These are phyloP conservation scores for Neofusicoccum ribis DNA, from an alignment of 2,329 filamentous ascomycete genomes.

Conservation along the genomic window DNA sequence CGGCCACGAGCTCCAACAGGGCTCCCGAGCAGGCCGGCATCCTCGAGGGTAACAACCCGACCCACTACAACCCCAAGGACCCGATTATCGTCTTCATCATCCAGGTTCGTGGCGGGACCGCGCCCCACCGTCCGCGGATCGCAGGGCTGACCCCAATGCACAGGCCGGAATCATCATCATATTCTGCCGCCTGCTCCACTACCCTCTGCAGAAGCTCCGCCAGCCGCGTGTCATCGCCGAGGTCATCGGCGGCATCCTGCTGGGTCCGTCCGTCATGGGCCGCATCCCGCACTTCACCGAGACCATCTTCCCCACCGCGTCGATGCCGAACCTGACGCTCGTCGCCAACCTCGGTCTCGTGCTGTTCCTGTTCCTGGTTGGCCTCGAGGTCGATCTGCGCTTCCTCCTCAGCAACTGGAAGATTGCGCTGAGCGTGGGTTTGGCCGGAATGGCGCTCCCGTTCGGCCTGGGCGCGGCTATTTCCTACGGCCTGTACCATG, in stretches of 20 bases:
- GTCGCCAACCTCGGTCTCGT: conserved; percentile 83
- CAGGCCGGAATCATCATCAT: conserved; percentile 73
- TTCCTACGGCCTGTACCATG: conserved; percentile 75
- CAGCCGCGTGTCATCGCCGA: conserved; percentile 84
- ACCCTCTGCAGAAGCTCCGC: conserved; percentile 72
- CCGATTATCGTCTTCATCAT: conserved; percentile 77
- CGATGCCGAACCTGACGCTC: conserved; percentile 73
- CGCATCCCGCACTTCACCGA: conserved; percentile 75
- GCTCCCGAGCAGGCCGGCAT: conserved; percentile 65
- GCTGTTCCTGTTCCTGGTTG: conserved; percentile 84
- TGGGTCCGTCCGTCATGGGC: conserved; percentile 87
- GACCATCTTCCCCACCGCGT: conserved; percentile 73
- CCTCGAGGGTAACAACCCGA: conserved; percentile 69
- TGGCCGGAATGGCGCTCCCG: conserved; percentile 77
- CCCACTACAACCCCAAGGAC: conserved; percentile 67
- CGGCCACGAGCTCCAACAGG: conserved; percentile 26
- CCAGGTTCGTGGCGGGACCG: conserved; percentile 51
- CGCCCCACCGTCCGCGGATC: conserved; percentile 11
- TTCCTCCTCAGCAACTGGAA: conserved; percentile 79
- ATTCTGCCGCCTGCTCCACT: conserved; percentile 73
- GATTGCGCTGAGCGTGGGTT: conserved; percentile 72
- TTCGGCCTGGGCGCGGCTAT: conserved; percentile 81
- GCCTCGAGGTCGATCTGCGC: conserved; percentile 80
- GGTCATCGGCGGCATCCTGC: conserved; percentile 79
- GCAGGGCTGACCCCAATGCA: conserved; percentile 2